Conservation (phyloP, 2,329 filamentous ascomycete genomes). For the Pleomassaria siparia region DNA sequence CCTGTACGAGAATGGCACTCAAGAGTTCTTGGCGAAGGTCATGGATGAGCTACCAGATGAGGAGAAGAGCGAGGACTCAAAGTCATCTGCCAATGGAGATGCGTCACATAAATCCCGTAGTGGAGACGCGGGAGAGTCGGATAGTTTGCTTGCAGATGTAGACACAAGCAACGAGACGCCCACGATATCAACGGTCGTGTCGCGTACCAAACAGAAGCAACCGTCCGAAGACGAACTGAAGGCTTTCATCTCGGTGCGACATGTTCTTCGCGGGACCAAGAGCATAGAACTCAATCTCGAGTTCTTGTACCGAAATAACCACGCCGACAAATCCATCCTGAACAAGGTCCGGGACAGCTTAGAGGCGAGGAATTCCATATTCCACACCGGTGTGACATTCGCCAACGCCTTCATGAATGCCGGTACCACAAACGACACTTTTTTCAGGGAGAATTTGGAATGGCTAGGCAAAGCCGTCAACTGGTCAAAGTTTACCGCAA, state of each 20-base stretch:
- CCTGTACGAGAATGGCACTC: constrained; percentile 96
- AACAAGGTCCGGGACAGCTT: constrained; percentile 97
- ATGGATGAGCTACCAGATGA: constrained; percentile 72
- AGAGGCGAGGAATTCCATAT: constrained; percentile 95
- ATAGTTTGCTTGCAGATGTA: constrained; percentile 59
- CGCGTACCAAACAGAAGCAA: constrained; percentile 46
- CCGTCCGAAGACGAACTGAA: constrained; percentile 54
- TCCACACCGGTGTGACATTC: constrained; percentile 95
- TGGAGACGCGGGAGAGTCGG: constrained; percentile 58
- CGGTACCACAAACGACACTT: constrained; percentile 95
- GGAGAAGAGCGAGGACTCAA: constrained; percentile 51
- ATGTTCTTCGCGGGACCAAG: constrained; percentile 81
- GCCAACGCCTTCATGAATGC: constrained; percentile 99
- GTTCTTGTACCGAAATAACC: constrained; percentile 94
- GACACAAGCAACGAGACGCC: constrained; percentile 56
- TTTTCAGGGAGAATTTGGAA: constrained; percentile 96
- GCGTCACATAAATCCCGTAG: constrained; percentile 32
- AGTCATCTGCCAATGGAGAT: constrained; percentile 43
- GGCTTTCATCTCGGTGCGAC: constrained; percentile 58
- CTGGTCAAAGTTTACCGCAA: constrained; percentile 99
- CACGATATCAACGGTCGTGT: constrained; percentile 50
- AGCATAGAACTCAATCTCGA: constrained; percentile 94
- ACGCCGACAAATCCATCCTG: constrained; percentile 84
- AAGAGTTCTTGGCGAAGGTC: constrained; percentile 92
- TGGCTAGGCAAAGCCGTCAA: constrained; percentile 99